Evolutionary conservation across 345 rosid genomes (phyloP).

Genomic region (Moricandia arvensis): DNA sequence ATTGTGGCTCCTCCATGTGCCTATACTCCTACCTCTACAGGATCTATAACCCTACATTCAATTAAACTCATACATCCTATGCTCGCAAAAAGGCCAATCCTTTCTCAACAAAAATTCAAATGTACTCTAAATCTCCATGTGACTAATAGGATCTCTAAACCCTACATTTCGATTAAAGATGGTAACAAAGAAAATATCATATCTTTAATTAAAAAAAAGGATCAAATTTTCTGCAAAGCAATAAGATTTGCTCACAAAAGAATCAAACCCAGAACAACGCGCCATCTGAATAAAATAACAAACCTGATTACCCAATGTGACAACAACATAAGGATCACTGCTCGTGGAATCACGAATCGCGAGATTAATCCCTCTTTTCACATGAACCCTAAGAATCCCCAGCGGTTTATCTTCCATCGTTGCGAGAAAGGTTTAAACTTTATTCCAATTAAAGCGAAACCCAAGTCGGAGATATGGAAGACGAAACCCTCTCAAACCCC

Average conservation of each 20-base stretch:
- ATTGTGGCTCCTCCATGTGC: conserved; percentile 26
- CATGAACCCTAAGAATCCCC: conserved; percentile 51
- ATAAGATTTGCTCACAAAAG: not conserved
- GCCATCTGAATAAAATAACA: no score
- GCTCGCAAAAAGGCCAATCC: not conserved
- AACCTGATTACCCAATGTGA: conserved; percentile 51
- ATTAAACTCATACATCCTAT: not conserved
- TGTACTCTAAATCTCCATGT: not conserved
- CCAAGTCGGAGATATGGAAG: conserved; percentile 11
- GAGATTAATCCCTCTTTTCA: conserved; percentile 49
- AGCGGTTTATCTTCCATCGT: conserved; percentile 44
- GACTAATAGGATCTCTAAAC: not conserved
- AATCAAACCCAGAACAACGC: no score
- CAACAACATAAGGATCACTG: conserved; percentile 60
- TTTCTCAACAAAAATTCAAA: not conserved
- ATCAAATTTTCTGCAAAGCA: not conserved
- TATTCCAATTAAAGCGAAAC: not conserved
- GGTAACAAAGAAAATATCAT: not conserved
- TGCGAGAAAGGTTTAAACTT: not conserved
- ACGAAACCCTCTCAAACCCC: conserved; percentile 8
- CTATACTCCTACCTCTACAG: not conserved
- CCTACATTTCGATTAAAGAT: not conserved
- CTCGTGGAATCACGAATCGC: conserved; percentile 43
- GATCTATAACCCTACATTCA: not conserved
- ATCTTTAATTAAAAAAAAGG: not conserved